Evolutionary conservation across 495 filamentous ascomycete species (phyloP), one percentile per base, ranked within the genome.

Genomic region (Apiosordaria backusii): DNA sequence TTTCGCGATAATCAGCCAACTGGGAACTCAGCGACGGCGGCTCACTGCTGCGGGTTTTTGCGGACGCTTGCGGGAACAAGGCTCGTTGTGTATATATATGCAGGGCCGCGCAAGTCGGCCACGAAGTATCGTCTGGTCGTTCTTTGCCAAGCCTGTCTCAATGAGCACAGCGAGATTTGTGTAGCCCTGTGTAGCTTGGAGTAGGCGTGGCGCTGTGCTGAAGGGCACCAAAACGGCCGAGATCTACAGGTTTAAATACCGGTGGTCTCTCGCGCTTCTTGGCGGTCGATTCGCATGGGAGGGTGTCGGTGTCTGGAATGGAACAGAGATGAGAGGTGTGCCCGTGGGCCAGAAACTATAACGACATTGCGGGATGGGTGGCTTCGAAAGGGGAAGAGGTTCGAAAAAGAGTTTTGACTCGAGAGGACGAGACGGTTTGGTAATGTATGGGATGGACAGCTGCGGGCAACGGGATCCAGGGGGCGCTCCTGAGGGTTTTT

Each of bases 101-200:
- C 22, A 55, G 54, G 29, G 21, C 35, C 23, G 13, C 52, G 52
- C 22, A 21, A 23, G n/a, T 55, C n/a, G 27, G 60, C 60, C 60
- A 62, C 58, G 54, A 62, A 27, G 52, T 29, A 62, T 57, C 40
- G 50, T 58, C 54, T 15, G 61, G 18, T 22, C 59, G 65, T 67
- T 72, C 58, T 57, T 25, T 74, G 75, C 73, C 75, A 77, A 77
- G 75, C 60, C 67, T 58, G 69, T 62, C 50, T 60, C 61, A 57
- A 50, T 25, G 24, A 63, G 64, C 50, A 45, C 50, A 67, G 69
- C 69, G 69, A 74, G 73, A 72, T 74, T 76, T 71, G 74, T 76
- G 74, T 76, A 68, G 71, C 74, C 71, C 65, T 63, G 64, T 61
- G 29, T 55, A 66, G 67, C 35, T 59, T 60, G 26, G 53, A 67